These are phyloP conservation scores for Lentinus brumalis DNA, from an alignment of 768 basidiomycete genomes.

Conservation along the genomic window DNA sequence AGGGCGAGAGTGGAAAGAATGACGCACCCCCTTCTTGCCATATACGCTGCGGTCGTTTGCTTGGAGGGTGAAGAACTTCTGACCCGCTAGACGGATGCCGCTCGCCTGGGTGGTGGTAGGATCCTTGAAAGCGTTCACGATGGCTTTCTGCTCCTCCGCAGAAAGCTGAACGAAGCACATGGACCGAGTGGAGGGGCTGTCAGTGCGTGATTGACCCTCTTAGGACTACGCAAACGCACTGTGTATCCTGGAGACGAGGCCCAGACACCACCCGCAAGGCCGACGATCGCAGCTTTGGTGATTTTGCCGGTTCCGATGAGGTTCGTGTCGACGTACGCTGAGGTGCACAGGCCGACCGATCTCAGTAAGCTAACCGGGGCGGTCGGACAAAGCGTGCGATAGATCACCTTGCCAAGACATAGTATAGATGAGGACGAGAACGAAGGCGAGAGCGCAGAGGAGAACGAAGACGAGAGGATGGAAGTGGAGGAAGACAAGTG, in stretches of 20 bases:
- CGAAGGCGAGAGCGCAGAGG: slow-evolving; percentile 9
- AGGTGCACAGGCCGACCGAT: slow-evolving; percentile 1
- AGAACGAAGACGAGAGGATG: no score
- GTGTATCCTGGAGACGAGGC: slow-evolving; percentile 60
- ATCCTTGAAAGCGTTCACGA: slow-evolving; percentile 51
- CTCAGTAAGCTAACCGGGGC: not conserved
- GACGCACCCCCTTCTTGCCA: slow-evolving; percentile 74
- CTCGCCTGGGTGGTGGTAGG: slow-evolving; percentile 43
- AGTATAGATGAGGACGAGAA: slow-evolving; percentile 7
- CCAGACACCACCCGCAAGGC: slow-evolving; percentile 77
- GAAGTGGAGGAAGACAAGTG: no score
- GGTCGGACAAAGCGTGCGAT: not conserved
- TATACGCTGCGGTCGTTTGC: slow-evolving; percentile 59
- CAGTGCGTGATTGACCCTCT: no score
- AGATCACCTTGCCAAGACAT: slow-evolving; percentile 76
- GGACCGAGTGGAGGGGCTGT: not conserved
- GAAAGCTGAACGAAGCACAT: slow-evolving; percentile 49
- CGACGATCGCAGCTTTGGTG: slow-evolving; percentile 75
- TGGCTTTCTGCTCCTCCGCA: slow-evolving; percentile 60
- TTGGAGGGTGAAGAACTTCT: slow-evolving; percentile 74
- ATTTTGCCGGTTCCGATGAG: slow-evolving; percentile 76
- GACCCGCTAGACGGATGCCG: slow-evolving; percentile 65
- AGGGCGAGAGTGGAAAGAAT: not conserved
- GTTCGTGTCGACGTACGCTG: slow-evolving; percentile 83
- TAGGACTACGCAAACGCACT: slow-evolving; percentile 41